Evolutionary conservation across 202 grass and related monocot genomes (phyloP).

Genomic region (Tripidium arundinaceum): DNA sequence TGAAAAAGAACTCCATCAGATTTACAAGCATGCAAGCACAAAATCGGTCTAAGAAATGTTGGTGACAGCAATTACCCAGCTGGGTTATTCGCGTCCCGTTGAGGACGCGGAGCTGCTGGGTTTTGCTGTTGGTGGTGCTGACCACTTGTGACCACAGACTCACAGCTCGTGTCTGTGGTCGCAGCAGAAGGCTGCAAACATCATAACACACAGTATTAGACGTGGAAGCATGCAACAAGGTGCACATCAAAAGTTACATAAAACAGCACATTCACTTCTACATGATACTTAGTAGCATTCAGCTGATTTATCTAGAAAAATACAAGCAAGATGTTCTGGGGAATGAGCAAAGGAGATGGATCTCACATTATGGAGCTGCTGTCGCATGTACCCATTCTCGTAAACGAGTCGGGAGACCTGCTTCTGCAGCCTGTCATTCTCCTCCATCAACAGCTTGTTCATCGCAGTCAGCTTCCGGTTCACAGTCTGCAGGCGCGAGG

Average conservation of each 20-base stretch:
- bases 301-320: background rate
- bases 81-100: slow-evolving; percentile 92
- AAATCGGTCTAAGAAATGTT: background rate
- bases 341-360: slow-evolving; percentile 5
- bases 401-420: slow-evolving; percentile 95
- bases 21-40: background rate
- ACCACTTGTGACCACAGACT: slow-evolving; percentile 94
- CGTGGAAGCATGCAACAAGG: background rate
- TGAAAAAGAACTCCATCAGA: slow-evolving; percentile 5
- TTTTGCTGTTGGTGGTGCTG: slow-evolving; percentile 85
- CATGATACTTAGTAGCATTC: background rate
- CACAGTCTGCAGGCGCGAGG: slow-evolving; percentile 87
- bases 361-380: slow-evolving; percentile 78
- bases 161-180: slow-evolving; percentile 91
- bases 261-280: background rate
- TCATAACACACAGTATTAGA: slow-evolving; percentile 29
- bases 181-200: slow-evolving; percentile 59
- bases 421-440: slow-evolving; percentile 98
- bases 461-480: slow-evolving; percentile 92
- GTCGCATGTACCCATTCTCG: slow-evolving; percentile 80
- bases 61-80: slow-evolving; percentile 71
- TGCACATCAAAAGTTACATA: background rate
- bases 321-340: background rate
- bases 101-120: slow-evolving; percentile 59
- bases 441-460: slow-evolving; percentile 99